Evolutionary conservation across 768 basidiomycete genomes (phyloP), one percentile per base, ranked within the genome.

Genomic region (Mrakia blollopis): DNA sequence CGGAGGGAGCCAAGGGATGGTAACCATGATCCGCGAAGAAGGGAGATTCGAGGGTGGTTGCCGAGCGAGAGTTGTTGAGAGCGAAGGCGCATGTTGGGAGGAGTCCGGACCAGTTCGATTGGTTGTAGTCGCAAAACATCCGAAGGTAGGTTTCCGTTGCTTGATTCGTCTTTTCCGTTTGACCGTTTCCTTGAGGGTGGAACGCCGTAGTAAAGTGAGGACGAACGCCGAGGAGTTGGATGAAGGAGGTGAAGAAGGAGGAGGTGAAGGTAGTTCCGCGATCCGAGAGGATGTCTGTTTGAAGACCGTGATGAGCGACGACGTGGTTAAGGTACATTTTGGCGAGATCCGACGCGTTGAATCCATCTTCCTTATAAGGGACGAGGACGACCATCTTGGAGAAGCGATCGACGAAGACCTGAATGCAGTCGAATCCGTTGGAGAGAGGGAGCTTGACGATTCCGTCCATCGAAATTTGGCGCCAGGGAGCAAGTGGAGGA

Each of bases 111-210:
- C 86, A 87, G 52, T 77, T 67, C 47, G 85, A 81, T 52, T 86
- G 83, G 9, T 81, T 77, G 68, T 83, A 80, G 69, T 84, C 82
- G 52, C 79, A 68, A 78, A 82, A 86, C 0, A 83, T 67, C 0
- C 84, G 80, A 0, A 87, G 83, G 76, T 85, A 86, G 18, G 83
- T 82, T 75, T 87, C 85, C 0, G 87, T 37, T 7, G 83, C 80
- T 74, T 86, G 85, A 75, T 87, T 86, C 14, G 84, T 79, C 1
- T 82, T 75, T 73, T 87, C n/a, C n/a, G n/a, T n/a, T n/a, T n/a
- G n/a, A n/a, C n/a, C n/a, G n/a, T n/a, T n/a, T n/a, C n/a, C n/a
- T n/a, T n/a, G n/a, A n/a, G n/a, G n/a, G n/a, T n/a, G n/a, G n/a
- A n/a, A n/a, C n/a, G n/a, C n/a, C n/a, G n/a, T n/a, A n/a, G n/a